phyloP scores from a whole-genome alignment of 805 yeast genomes.

The Nakazawaea wyomingensis region DNA sequence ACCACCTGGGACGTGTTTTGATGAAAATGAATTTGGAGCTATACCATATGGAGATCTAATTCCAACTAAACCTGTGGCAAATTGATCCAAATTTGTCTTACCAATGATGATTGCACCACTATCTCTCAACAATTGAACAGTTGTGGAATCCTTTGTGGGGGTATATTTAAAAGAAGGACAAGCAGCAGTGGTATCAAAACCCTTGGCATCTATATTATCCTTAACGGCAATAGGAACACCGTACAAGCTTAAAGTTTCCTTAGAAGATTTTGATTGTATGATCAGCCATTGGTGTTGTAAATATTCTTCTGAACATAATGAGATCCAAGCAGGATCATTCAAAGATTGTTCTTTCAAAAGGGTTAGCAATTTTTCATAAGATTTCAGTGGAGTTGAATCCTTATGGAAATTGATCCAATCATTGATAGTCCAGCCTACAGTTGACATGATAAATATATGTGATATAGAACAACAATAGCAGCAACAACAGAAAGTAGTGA shows the following conservation, averaged over 20 bases:
- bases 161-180: constrained; percentile 77
- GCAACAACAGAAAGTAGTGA: too few relatives aligned
- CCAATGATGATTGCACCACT: constrained; percentile 93
- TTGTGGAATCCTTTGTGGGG: constrained; percentile 70
- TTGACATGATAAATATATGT: constrained; percentile 10
- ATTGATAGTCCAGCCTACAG: constrained; percentile 71
- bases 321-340: constrained; percentile 89
- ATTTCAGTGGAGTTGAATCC: constrained; percentile 54
- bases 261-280: constrained; percentile 57
- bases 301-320: constrained; percentile 59
- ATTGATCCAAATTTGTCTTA: constrained; percentile 93
- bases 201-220: constrained; percentile 88
- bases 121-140: constrained; percentile 66
- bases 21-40: constrained; percentile 73
- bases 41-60: constrained; percentile 92
- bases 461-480: too few relatives aligned
- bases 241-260: constrained; percentile 57
- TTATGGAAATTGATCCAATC: constrained; percentile 76
- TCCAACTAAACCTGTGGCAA: constrained; percentile 97
- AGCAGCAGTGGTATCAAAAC: constrained; percentile 87
- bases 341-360: constrained; percentile 48
- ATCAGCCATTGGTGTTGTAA: constrained; percentile 73
- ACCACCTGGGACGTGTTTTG: constrained; percentile 86
- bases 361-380: constrained; percentile 42
- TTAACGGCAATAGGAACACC: constrained; percentile 96